phyloP scores from a whole-genome alignment of 345 rosid species.

The Pistacia atlantica region DNA sequence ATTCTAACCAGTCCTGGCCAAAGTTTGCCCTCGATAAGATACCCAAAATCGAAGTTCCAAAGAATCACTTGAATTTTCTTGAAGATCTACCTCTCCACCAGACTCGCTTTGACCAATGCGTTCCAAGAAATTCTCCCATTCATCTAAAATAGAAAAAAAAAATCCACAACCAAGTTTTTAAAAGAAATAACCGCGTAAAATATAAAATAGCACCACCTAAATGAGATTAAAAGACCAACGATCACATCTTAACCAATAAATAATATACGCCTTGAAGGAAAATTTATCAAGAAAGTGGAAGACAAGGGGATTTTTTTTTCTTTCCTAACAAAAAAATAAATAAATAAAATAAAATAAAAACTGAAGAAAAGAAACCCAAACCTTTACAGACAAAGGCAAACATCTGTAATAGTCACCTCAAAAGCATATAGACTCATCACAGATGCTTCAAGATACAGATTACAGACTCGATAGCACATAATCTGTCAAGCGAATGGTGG shows the following conservation, averaged over 20 bases:
- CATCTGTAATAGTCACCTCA: not conserved
- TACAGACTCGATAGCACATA: not conserved
- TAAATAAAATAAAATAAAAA: not conserved
- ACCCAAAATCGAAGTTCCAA: conserved; percentile 99
- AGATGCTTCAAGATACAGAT: not conserved
- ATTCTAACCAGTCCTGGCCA: conserved; percentile 88
- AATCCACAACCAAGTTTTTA: not conserved
- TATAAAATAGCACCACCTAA: not conserved
- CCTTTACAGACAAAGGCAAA: not conserved
- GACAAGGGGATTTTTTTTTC: not conserved
- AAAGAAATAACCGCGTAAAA: not conserved
- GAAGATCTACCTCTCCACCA: conserved; percentile 70
- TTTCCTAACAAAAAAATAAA: not conserved
- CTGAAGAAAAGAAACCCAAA: not conserved
- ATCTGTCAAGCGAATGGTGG: not conserved
- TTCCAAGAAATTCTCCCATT: conserved; percentile 98
- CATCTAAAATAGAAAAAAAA: conserved; percentile 54
- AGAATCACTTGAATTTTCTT: conserved; percentile 71
- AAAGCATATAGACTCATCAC: not conserved
- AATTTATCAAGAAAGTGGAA: not conserved
- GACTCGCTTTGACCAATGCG: conserved; percentile 79
- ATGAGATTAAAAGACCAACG: not conserved
- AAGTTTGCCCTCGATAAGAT: conserved; percentile 96
- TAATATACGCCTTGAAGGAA: too few relatives aligned
- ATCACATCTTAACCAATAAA: too few relatives aligned